These are phyloP conservation scores for Ganoderma boninense DNA, from an alignment of 1,284 basidiomycete genomes.

Conservation along the genomic window DNA sequence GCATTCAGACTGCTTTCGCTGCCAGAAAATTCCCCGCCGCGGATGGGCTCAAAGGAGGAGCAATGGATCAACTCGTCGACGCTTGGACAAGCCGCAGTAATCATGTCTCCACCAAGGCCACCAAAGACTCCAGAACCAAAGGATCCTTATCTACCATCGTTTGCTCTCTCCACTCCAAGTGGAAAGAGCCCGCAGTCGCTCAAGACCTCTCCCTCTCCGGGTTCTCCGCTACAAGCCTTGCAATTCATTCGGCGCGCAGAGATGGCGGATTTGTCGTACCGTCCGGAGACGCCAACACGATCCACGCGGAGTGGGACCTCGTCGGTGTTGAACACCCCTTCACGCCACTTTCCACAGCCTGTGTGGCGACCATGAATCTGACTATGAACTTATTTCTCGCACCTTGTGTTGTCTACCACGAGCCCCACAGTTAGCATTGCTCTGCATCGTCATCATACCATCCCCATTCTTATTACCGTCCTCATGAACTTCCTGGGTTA, in stretches of 20 bases:
- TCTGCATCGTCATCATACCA: constrained; percentile 27
- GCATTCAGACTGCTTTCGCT: constrained; percentile 65
- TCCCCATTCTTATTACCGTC: neutral
- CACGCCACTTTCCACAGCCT: constrained; percentile 32
- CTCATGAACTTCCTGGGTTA: neutral
- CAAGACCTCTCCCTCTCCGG: constrained; percentile 53
- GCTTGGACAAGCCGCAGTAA: constrained; percentile 60
- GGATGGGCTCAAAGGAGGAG: constrained; percentile 62
- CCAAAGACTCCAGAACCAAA: constrained; percentile 77
- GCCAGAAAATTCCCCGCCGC: constrained; percentile 62
- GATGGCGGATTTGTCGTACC: constrained; percentile 45
- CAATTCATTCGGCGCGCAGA: constrained; percentile 67
- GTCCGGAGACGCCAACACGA: constrained; percentile 55
- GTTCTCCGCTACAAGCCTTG: constrained; percentile 61
- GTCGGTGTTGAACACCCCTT: constrained; percentile 33
- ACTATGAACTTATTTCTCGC: constrained; percentile 17
- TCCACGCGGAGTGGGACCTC: constrained; percentile 38
- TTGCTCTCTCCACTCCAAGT: constrained; percentile 57
- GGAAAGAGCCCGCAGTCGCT: constrained; percentile 55
- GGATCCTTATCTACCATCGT: constrained; percentile 52
- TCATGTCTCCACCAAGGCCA: constrained; percentile 51
- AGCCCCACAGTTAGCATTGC: constrained; percentile 22
- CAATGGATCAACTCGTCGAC: constrained; percentile 86
- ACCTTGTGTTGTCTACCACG: constrained; percentile 21
- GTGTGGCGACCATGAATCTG: constrained; percentile 41